phyloP scores from a whole-genome alignment of 2,329 filamentous ascomycete genomes.

The Stachybotrys chlorohalonatus region DNA sequence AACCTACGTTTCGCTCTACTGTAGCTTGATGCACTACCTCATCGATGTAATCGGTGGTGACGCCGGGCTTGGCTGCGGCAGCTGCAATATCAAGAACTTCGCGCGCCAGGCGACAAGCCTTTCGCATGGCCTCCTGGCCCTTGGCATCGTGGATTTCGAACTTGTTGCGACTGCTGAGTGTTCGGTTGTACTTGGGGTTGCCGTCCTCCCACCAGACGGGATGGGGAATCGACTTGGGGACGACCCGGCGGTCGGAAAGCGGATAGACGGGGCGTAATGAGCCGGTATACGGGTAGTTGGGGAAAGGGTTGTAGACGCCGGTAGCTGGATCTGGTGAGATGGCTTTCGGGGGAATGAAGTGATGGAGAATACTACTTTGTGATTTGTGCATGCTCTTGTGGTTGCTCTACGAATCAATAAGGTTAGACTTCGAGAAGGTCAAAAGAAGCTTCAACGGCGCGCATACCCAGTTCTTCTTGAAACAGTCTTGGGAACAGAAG shows the following conservation, averaged over 20 bases:
- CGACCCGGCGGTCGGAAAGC: constrained; percentile 59
- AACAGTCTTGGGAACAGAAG: constrained; percentile 98
- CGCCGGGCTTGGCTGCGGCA: constrained; percentile 73
- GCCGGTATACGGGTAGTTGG: constrained; percentile 76
- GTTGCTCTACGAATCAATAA: constrained; percentile 45
- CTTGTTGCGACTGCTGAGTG: constrained; percentile 64
- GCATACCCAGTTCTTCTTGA: constrained; percentile 95
- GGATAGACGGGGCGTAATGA: constrained; percentile 79
- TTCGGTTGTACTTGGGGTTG: constrained; percentile 53
- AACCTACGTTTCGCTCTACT: constrained; percentile 71
- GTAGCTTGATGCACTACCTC: constrained; percentile 92
- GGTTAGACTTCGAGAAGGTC: constrained; percentile 3
- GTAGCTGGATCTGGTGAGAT: constrained; percentile 88
- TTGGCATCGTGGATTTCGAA: constrained; percentile 73
- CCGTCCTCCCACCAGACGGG: constrained; percentile 88
- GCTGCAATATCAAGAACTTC: constrained; percentile 92
- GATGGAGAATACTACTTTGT: constrained; percentile 65
- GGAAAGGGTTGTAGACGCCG: constrained; percentile 87
- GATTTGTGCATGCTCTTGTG: constrained; percentile 70
- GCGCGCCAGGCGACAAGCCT: constrained; percentile 75
- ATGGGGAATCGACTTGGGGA: constrained; percentile 72
- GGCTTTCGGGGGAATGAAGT: constrained; percentile 67
- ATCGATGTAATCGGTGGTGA: constrained; percentile 93
- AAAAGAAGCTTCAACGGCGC: background rate
- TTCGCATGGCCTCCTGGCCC: constrained; percentile 83